Percentiles rank a stretch among this genome's conserved stretches.
phyloP scores from a whole-genome alignment of 768 basidiomycete species.

The Suillus plorans region DNA sequence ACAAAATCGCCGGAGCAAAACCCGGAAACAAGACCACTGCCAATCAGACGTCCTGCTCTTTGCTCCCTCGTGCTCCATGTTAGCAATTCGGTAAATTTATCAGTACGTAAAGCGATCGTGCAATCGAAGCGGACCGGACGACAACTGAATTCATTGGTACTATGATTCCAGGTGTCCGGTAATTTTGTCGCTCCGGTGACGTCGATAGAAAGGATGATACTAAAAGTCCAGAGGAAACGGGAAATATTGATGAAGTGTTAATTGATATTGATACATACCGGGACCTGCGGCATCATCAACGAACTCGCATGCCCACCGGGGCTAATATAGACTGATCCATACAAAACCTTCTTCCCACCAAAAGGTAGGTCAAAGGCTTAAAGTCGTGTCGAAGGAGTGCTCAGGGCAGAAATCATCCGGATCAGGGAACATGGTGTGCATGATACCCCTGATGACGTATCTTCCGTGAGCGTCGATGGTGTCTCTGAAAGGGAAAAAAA shows the following conservation, averaged over 20 bases:
- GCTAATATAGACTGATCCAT: not conserved
- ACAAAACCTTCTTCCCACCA: slow-evolving; percentile 15
- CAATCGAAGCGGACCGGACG: slow-evolving; percentile 34
- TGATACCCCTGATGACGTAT: slow-evolving; percentile 18
- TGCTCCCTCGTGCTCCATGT: slow-evolving; percentile 1
- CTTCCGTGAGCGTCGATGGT: not conserved
- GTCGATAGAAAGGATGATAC: slow-evolving; percentile 7
- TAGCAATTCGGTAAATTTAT: slow-evolving; percentile 3
- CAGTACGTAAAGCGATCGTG: slow-evolving; percentile 26
- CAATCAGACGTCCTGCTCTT: not conserved
- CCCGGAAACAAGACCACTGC: not conserved
- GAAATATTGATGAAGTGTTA: slow-evolving; percentile 17
- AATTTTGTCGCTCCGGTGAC: not conserved
- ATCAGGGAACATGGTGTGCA: slow-evolving; percentile 19
- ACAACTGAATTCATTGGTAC: slow-evolving; percentile 38
- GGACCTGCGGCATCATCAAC: slow-evolving; percentile 1
- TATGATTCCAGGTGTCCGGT: slow-evolving; percentile 28
- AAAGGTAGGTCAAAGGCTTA: slow-evolving; percentile 6
- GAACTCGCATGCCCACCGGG: not conserved
- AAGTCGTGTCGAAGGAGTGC: slow-evolving; percentile 9
- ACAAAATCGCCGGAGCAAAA: not conserved
- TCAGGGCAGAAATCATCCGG: slow-evolving; percentile 21
- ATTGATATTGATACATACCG: slow-evolving; percentile 18
- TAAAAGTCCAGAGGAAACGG: slow-evolving; percentile 17
- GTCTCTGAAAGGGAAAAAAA: too few species aligned